Evolutionary conservation across 306 rosid genomes (phyloP), one percentile per base, ranked within the genome.

Genomic region (Geum urbanum): DNA sequence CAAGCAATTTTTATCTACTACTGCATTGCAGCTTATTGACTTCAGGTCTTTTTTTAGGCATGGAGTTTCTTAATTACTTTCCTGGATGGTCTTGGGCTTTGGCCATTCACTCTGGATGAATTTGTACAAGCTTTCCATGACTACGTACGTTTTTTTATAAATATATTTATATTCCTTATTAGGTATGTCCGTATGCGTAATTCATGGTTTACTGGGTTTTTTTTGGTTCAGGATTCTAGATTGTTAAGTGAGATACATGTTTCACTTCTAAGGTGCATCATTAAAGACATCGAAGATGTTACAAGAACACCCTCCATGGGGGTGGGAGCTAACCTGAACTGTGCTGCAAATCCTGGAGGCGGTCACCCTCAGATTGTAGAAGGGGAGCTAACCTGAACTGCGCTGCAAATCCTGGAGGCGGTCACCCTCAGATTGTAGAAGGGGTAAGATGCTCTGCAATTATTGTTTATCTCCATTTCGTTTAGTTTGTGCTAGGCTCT

Each of bases 61-160:
- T 90, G 96, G 96, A 87, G 83, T 80, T 90, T 90, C 83, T 82
- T 87, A 81, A 75, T 86, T 75, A 84, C 94, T 53, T 90, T 90
- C 74, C 84, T 83, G 4, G 94, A 90, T 77, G 85, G 83, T 79
- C 90, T 91, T 71, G 90, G 89, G 65, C 82, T 86, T 51, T 88
- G 97, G 92, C 77, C 95, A 0, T 91, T 91, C 82, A 91, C 97
- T 55, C 79, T 91, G 67, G 97, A 91, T 81, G 97, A 91, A 74
- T 82, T 91, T 63, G n/a, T 86, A 49, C 97, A 88, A 83, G 92
- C 97, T 67, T 86, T 88, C 77, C 97, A 91, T 81, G 97, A 91
- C 64, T 81, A 88, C 77, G 95, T 91, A 80, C 76, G 92, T 58
- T 40, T 46, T 54, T 4, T 45, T 45, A 16, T 76, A 7, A 24